Evolutionary conservation across 1,139 yeast genomes (phyloP), one percentile per base, ranked within the genome.

Genomic region (Waltiozyma sp.): DNA sequence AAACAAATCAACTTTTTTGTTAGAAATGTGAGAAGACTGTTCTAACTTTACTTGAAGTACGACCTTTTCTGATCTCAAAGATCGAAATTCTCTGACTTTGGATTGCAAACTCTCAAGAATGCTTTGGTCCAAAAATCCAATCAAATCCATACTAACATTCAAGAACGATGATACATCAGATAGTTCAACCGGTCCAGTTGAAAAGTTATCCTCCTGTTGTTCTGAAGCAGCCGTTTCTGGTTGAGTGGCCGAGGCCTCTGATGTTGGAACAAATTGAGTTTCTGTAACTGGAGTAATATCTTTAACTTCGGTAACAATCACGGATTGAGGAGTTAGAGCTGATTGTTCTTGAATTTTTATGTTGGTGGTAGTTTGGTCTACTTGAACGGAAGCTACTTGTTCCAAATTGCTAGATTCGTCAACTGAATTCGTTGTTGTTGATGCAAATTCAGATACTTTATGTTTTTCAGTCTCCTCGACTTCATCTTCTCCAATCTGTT

Each of bases 41-140:
- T 80, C 87, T 43, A 68, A 63, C 42, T 71, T 70, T 21, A 79
- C 68, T 53, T 75, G 74, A 28, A 74, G 57, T 19, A 75, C 63
- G 19, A 75, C 60, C 40, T 70, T 66, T 48, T 76, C 77, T 1
- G 84, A 72, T 45, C 68, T 64, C 35, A 79, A 47, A 3, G 69
- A 69, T 40, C 75, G 72, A 48, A 65, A 65, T 46, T 75, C 77
- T 2, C 65, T 55, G 1, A 80, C 65, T 47, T 70, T 72, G 2
- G 61, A 57, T 5, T 66, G 62, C 21, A 81, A 55, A 23, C 65
- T 64, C 5, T 60, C 42, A 9, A 72, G 43, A 0, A 69, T 43
- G 0, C 45, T 50, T 2, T 48, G 44, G 36, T 62, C 58, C 2
- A 63, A 31, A 0, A 58, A 44, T 2, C 46, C 42, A 2, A 70